A percentile compares a stretch with the other conserved stretches of the same genome.
These are phyloP conservation scores for Ogataea pini DNA, from an alignment of 805 yeast species.

Conservation along the genomic window DNA sequence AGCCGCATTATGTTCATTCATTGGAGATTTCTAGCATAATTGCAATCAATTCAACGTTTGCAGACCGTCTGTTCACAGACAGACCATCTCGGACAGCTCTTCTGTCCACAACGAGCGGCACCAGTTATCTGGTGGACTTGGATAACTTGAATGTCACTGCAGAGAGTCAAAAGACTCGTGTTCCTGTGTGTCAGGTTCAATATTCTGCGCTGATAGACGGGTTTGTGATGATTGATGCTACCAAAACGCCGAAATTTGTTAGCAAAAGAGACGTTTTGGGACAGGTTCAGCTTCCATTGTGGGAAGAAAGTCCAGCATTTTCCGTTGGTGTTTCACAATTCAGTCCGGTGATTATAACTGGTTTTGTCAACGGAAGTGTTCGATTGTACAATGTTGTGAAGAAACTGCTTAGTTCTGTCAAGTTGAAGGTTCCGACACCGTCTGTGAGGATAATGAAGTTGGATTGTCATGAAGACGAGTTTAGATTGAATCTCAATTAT, in stretches of 20 bases:
- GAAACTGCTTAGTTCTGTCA: conserved; percentile 16
- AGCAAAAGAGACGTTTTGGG: conserved; percentile 25
- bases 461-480: conserved; percentile 22
- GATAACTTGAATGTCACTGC: conserved; percentile 16
- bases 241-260: conserved; percentile 19
- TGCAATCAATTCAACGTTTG: conserved; percentile 24
- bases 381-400: conserved; percentile 20
- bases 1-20: conserved; percentile 28
- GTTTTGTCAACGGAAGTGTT: conserved; percentile 22
- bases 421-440: conserved; percentile 12
- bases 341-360: conserved; percentile 19
- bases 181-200: conserved; percentile 15
- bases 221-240: conserved; percentile 22
- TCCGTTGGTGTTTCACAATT: conserved; percentile 19
- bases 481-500: conserved; percentile 26
- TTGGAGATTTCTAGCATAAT: conserved; percentile 26
- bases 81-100: conserved; percentile 16
- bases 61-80: conserved; percentile 19
- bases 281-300: conserved; percentile 10
- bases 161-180: conserved; percentile 18
- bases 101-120: conserved; percentile 22
- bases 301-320: conserved; percentile 23
- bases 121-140: conserved; percentile 24
- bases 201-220: conserved; percentile 27
- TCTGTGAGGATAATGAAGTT: conserved; percentile 27